Conservation (phyloP, 345 rosid species). For the Erodium maritimum region DNA sequence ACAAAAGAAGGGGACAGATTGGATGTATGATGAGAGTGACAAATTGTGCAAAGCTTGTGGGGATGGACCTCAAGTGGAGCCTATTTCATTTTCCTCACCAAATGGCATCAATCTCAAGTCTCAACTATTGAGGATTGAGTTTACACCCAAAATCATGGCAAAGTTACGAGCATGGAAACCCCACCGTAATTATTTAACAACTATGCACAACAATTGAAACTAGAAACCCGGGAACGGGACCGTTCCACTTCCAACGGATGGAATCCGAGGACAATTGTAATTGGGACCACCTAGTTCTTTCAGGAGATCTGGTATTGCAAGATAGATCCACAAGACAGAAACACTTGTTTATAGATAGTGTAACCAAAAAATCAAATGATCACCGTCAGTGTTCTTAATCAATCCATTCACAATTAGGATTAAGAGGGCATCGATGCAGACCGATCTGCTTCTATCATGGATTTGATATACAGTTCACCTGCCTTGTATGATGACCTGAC, state of each 20-base stretch:
- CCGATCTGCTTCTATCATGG: constrained; percentile 90
- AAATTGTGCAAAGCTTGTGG: background rate
- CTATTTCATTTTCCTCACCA: no score
- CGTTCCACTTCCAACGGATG: background rate
- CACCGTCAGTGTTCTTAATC: no score
- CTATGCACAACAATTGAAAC: background rate
- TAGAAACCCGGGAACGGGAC: background rate
- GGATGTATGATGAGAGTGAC: background rate
- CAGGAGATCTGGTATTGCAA: no score
- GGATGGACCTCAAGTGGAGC: background rate
- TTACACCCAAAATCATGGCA: background rate
- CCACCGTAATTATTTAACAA: background rate
- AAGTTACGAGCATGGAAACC: background rate
- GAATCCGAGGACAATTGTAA: background rate
- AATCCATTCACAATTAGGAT: no score
- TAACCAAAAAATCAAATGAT: no score
- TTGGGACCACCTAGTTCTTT: no score
- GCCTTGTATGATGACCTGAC: constrained; percentile 99
- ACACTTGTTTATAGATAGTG: no score
- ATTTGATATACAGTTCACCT: constrained; percentile 92
- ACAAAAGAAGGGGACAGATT: background rate
- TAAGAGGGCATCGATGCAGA: constrained; percentile 29
- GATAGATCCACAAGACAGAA: no score
- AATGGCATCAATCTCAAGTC: no score
- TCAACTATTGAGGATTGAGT: no score